These are phyloP conservation scores for Ustilaginoidea virens DNA, from an alignment of 2,329 filamentous ascomycete genomes.

Conservation along the genomic window DNA sequence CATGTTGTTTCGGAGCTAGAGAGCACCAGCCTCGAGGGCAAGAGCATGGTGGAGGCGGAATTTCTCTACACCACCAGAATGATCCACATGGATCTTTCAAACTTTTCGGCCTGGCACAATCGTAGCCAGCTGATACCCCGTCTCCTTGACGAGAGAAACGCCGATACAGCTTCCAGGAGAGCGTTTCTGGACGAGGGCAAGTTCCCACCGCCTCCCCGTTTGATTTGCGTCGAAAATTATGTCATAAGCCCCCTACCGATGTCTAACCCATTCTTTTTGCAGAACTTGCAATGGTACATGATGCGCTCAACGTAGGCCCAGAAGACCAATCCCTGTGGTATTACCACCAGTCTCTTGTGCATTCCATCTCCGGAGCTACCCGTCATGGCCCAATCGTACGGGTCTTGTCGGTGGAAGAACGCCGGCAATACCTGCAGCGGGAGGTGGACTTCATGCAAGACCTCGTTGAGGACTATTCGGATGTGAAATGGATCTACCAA, in stretches of 20 bases:
- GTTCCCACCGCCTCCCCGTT: constrained; percentile 15
- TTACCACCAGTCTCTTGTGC: constrained; percentile 81
- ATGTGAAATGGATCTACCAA: constrained; percentile 76
- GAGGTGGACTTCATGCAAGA: constrained; percentile 65
- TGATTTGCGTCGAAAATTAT: background rate
- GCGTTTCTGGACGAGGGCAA: constrained; percentile 53
- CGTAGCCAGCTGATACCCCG: constrained; percentile 70
- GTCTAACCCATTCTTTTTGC: background rate
- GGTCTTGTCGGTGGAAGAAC: constrained; percentile 40
- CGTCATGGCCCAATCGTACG: constrained; percentile 2
- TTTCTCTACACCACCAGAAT: constrained; percentile 84
- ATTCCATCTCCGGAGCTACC: constrained; percentile 40
- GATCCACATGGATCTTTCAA: constrained; percentile 73
- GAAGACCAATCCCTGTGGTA: constrained; percentile 96
- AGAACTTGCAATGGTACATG: constrained; percentile 63
- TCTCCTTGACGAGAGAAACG: constrained; percentile 54
- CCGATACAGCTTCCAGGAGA: constrained; percentile 45
- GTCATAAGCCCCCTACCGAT: background rate
- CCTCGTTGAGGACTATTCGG: constrained; percentile 40
- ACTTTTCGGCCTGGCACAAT: constrained; percentile 96
- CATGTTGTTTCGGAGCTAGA: constrained; percentile 66
- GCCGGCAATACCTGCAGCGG: constrained; percentile 46
- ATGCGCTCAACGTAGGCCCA: constrained; percentile 73
- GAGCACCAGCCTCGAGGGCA: constrained; percentile 31
- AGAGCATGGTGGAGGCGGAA: constrained; percentile 61